phyloP scores from a whole-genome alignment of 2,329 filamentous ascomycete genomes.

The Trichophyton simii region DNA sequence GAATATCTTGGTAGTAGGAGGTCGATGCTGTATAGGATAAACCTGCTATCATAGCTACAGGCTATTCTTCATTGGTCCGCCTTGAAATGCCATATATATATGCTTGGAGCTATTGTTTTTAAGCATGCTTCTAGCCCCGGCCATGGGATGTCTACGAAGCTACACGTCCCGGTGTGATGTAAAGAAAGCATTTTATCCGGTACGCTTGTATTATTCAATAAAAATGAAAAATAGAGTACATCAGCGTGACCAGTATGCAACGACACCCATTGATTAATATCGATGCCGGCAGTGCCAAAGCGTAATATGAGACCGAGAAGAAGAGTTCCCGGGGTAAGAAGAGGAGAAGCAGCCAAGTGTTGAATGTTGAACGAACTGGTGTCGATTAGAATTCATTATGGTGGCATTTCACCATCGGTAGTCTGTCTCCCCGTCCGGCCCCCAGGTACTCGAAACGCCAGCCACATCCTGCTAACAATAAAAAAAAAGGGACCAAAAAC shows the following conservation, averaged over 20 bases:
- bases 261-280: neutral
- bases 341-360: neutral
- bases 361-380: neutral
- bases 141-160: neutral
- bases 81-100: too few relatives aligned
- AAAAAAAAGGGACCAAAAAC: neutral
- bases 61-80: too few relatives aligned
- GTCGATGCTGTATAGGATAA: neutral
- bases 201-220: constrained; percentile 1
- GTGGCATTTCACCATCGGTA: neutral
- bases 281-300: neutral
- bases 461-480: neutral
- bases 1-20: neutral
- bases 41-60: neutral
- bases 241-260: neutral
- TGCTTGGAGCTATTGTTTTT: neutral
- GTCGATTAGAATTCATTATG: neutral
- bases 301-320: neutral
- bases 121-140: neutral
- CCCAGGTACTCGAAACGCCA: neutral
- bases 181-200: neutral
- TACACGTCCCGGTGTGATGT: neutral
- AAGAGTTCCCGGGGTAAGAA: neutral
- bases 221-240: neutral
- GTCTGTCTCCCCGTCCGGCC: neutral